A percentile compares a stretch with the other conserved stretches of the same genome.
These are phyloP conservation scores for Cladosporium austrohemisphaericum DNA, from an alignment of 2,329 filamentous ascomycete species.

Conservation along the genomic window DNA sequence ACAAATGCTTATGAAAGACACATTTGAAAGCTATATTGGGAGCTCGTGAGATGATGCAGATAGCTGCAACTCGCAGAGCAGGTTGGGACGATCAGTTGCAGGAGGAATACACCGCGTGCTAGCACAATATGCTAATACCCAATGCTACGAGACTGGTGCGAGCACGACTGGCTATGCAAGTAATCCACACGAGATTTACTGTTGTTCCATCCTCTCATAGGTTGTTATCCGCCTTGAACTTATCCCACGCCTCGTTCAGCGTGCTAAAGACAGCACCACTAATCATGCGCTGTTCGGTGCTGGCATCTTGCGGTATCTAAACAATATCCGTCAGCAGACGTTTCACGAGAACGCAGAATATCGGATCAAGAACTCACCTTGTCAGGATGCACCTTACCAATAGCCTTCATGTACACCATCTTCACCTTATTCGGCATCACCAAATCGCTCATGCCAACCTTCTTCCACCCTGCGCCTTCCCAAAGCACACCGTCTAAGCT, in stretches of 20 bases:
- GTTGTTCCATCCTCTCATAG: too few relatives aligned
- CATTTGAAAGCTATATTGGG: too few relatives aligned
- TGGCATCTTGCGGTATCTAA: constrained; percentile 60
- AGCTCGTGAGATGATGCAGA: too few relatives aligned
- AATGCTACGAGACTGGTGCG: too few relatives aligned
- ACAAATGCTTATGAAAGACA: too few relatives aligned
- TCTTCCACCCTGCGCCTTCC: constrained; percentile 93
- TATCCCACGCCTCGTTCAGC: constrained; percentile 66
- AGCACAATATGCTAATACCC: too few relatives aligned
- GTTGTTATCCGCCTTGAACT: constrained; percentile 62
- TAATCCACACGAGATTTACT: too few relatives aligned
- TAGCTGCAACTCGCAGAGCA: too few relatives aligned
- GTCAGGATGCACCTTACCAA: constrained; percentile 96
- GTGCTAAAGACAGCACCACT: constrained; percentile 62
- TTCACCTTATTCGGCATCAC: constrained; percentile 94
- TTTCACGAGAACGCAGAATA: background rate
- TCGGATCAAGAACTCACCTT: constrained; percentile 65
- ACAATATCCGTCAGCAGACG: background rate
- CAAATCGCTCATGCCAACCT: constrained; percentile 88
- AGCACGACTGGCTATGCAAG: too few relatives aligned
- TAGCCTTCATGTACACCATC: constrained; percentile 97
- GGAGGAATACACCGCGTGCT: too few relatives aligned
- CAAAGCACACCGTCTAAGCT: constrained; percentile 87
- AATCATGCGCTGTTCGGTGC: constrained; percentile 65
- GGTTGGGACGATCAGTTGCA: too few relatives aligned